Evolutionary conservation across 441 rosid species (phyloP).

Genomic region (Macaranga tanarius): DNA sequence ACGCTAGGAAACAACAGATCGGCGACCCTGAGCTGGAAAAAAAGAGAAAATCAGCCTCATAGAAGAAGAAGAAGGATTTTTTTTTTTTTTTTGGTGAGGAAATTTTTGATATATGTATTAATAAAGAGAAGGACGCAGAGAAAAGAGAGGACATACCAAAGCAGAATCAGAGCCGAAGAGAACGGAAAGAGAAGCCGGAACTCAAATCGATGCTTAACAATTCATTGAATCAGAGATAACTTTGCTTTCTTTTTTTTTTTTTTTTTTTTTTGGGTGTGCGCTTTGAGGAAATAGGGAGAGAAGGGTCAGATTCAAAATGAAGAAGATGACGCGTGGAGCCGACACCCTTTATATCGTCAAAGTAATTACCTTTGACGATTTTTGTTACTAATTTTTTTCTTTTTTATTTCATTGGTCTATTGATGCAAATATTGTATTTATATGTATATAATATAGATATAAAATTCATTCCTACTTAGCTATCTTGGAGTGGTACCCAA

Average conservation of each 20-base stretch:
- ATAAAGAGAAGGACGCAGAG: too few species aligned
- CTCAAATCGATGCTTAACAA: not conserved
- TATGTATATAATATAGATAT: not conserved
- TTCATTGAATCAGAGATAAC: not conserved
- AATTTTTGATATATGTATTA: too few species aligned
- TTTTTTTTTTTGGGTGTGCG: not conserved
- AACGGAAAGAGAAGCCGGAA: slow-evolving; percentile 15
- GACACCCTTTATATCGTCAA: slow-evolving; percentile 8
- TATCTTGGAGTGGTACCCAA: too few species aligned
- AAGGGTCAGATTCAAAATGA: not conserved
- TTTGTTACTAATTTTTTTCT: not conserved
- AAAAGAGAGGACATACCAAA: slow-evolving; percentile 30
- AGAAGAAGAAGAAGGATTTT: not conserved
- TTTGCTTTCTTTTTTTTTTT: not conserved
- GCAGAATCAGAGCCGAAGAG: not conserved
- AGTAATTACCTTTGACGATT: not conserved
- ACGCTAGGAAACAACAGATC: not conserved
- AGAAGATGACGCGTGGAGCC: slow-evolving; percentile 22
- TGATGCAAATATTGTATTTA: too few species aligned
- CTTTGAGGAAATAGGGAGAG: not conserved
- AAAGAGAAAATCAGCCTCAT: too few species aligned
- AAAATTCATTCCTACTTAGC: not conserved
- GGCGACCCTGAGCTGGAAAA: too few species aligned
- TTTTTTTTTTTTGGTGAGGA: too few species aligned
- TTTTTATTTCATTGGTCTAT: not conserved